Evolutionary conservation across 768 basidiomycete genomes (phyloP).

Genomic region (Leucocoprinus sp.): DNA sequence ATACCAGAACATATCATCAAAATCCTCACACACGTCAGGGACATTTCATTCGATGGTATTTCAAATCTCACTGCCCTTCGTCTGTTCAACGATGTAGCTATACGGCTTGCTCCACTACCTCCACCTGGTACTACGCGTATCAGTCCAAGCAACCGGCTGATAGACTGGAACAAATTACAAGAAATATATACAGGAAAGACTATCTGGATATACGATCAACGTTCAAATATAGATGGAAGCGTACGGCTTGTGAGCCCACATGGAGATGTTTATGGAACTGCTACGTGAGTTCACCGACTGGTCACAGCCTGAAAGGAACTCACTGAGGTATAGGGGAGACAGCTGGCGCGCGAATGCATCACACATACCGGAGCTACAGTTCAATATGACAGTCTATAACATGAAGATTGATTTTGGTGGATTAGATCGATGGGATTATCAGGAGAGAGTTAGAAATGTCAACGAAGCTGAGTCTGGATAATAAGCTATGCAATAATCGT

Average conservation of each 20-base stretch:
- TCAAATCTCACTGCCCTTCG: constrained; percentile 64
- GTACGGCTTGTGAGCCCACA: constrained; percentile 55
- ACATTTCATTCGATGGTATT: constrained; percentile 34
- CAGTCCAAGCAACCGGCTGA: constrained; percentile 45
- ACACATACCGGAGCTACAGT: constrained; percentile 67
- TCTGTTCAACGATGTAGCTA: constrained; percentile 63
- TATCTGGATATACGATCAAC: constrained; percentile 69
- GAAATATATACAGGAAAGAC: constrained; percentile 63
- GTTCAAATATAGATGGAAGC: constrained; percentile 59
- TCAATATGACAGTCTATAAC: constrained; percentile 48
- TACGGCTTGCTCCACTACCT: constrained; percentile 43
- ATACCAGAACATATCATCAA: constrained; percentile 35
- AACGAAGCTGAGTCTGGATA: constrained; percentile 32
- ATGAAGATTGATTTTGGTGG: constrained; percentile 74
- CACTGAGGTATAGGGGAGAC: constrained; percentile 47
- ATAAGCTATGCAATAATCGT: constrained; percentile 6
- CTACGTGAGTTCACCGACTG: constrained; percentile 47
- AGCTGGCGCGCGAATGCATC: constrained; percentile 71
- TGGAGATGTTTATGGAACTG: constrained; percentile 66
- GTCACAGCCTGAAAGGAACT: neutral
- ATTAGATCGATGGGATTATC: constrained; percentile 63
- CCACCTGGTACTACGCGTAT: constrained; percentile 38
- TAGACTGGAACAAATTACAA: constrained; percentile 60
- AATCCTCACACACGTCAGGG: constrained; percentile 33
- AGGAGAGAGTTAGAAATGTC: constrained; percentile 56